A percentile compares a stretch with the other conserved stretches of the same genome.
Evolutionary conservation across 2,329 filamentous ascomycete species (phyloP).

Genomic region (Cordyceps javanica): DNA sequence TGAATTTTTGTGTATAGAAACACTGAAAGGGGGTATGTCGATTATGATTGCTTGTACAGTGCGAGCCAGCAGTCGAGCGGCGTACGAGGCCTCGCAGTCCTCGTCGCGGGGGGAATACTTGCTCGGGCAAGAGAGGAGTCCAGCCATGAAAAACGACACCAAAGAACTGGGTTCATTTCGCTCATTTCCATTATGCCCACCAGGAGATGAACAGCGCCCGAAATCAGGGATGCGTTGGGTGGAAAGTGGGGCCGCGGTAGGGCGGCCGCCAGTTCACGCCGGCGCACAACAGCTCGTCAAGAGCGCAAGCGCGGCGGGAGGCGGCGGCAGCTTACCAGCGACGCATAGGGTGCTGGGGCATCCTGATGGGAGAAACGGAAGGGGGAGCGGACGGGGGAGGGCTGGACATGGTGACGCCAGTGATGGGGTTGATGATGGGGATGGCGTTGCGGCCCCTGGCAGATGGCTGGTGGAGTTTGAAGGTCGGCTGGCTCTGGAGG

Average conservation of each 20-base stretch:
- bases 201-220: conserved; percentile 39
- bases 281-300: conserved; percentile 20
- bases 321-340: conserved; percentile 42
- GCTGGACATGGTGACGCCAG: conserved; percentile 81
- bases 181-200: conserved; percentile 31
- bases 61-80: conserved; percentile 7
- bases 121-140: conserved; percentile 25
- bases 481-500: conserved; percentile 58
- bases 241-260: conserved; percentile 2
- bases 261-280: conserved; percentile 27
- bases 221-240: conserved; percentile 13
- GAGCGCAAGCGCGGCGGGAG: conserved; percentile 25
- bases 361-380: conserved; percentile 56
- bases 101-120: neutral
- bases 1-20: conserved; percentile 24
- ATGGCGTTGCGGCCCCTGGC: conserved; percentile 91
- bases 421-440: conserved; percentile 93
- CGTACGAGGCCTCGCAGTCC: conserved; percentile 5
- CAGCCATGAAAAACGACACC: conserved; percentile 37
- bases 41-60: conserved; percentile 45
- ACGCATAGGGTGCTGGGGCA: conserved; percentile 47
- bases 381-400: conserved; percentile 76
- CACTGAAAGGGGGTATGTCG: conserved; percentile 32
- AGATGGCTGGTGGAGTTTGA: conserved; percentile 87
- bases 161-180: conserved; percentile 1